Evolutionary conservation across 1,284 basidiomycete genomes (phyloP).

Genomic region (Puccinia triticina): DNA sequence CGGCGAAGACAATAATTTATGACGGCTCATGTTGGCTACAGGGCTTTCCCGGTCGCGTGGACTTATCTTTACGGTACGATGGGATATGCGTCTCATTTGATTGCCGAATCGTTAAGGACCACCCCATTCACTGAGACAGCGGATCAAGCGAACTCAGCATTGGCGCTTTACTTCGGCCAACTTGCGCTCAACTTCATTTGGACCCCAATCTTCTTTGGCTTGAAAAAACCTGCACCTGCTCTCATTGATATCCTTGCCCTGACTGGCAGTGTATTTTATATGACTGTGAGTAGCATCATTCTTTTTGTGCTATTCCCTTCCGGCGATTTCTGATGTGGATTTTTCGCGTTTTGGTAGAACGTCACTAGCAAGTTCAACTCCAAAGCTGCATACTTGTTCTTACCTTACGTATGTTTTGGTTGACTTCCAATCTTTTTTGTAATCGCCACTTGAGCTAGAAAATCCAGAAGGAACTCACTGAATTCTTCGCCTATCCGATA

Average conservation of each 20-base stretch:
- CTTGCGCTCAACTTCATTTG: conserved; percentile 57
- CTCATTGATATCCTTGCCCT: conserved; percentile 57
- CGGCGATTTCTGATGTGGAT: not conserved
- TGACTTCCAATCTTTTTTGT: not conserved
- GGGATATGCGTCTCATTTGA: conserved; percentile 57
- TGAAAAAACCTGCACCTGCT: conserved; percentile 56
- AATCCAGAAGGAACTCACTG: not conserved
- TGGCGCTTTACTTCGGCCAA: conserved; percentile 58
- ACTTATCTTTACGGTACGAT: conserved; percentile 58
- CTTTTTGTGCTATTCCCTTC: too few relatives aligned
- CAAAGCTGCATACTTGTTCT: conserved; percentile 40
- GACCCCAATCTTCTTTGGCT: conserved; percentile 58
- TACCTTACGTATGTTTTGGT: conserved; percentile 38
- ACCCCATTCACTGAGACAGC: conserved; percentile 53
- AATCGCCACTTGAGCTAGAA: not conserved
- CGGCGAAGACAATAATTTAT: not conserved
- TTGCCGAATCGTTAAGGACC: conserved; percentile 56
- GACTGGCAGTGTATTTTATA: conserved; percentile 56
- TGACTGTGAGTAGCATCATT: conserved; percentile 52
- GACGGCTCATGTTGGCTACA: not conserved
- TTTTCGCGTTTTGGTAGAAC: conserved; percentile 14
- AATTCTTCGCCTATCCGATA: too few relatives aligned
- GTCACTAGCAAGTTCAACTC: conserved; percentile 55
- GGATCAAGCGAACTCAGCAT: conserved; percentile 54
- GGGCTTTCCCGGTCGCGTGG: conserved; percentile 55